Evolutionary conservation across 1,284 basidiomycete genomes (phyloP), one percentile per base, ranked within the genome.

Genomic region (Apiotrichum gracile): DNA sequence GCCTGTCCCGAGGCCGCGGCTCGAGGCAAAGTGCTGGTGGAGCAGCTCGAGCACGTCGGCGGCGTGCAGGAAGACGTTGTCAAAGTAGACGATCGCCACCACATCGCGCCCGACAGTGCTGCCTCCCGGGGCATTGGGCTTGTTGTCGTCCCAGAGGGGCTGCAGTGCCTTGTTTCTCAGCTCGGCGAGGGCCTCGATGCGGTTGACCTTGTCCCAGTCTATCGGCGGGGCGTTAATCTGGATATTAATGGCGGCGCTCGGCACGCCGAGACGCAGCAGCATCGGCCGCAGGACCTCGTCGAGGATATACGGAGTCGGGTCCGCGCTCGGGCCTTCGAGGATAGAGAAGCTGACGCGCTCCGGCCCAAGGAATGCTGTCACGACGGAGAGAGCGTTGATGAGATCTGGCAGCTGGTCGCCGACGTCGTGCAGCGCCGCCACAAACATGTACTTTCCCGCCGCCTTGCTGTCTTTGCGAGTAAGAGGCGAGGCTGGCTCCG

Each of bases 61-160:
- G 9, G 73, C 70, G 16, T 64, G 63, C 33, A 75, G 50, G 52
- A 63, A 77, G 10, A 77, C 73, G 54, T 77, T 74, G 53, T 77
- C 76, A 58, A 76, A 71, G 55, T 69, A 73, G 13, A 77, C 64
- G 12, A 75, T 63, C 2, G 72, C 65, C 4, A 53, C 58, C 4
- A 65, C 65, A 27, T 65, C 55, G 29, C 49, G 44, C 5, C 57
- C 58, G 19, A 59, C 51, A 1, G 40, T 53, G 43, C 55, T 26
- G 14, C 16, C 8, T 27, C 44, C 14, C 49, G 47, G 21, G 50
- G 49, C 5, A 24, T 14, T 21, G 21, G 26, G 13, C 49, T n/a
- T 49, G 19, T 51, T 43, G 29, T 66, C 65, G 8, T 62, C 47
- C 72, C 71, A 75, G 14, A 76, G 47, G 5, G 74, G 74, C 38